A percentile compares a stretch with the other conserved stretches of the same genome.
These are phyloP conservation scores for Candida nemodendra DNA, from an alignment of 805 yeast species.

Conservation along the genomic window DNA sequence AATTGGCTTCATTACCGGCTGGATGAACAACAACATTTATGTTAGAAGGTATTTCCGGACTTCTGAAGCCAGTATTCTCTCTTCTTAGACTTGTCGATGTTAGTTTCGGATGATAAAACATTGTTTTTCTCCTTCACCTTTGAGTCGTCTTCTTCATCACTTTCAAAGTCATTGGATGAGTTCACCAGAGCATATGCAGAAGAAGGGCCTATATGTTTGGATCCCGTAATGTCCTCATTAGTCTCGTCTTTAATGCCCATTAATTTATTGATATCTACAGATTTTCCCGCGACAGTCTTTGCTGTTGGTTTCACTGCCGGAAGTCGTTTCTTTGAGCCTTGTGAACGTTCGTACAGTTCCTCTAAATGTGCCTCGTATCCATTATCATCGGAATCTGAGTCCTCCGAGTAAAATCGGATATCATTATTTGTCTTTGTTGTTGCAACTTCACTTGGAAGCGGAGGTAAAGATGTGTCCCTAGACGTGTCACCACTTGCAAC, in stretches of 20 bases:
- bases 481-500: conserved; percentile 25
- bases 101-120: background rate
- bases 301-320: background rate
- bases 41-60: conserved; percentile 23
- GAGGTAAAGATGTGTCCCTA: conserved; percentile 25
- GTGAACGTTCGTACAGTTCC: conserved; percentile 21
- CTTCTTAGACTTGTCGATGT: conserved; percentile 16
- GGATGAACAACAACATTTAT: background rate
- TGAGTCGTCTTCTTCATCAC: conserved; percentile 5
- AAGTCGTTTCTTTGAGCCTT: conserved; percentile 9
- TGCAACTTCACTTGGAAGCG: conserved; percentile 34
- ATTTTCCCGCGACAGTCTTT: conserved; percentile 4
- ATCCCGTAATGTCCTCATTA: conserved; percentile 12
- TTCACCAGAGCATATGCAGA: conserved; percentile 22
- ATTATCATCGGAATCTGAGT: conserved; percentile 27
- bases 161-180: conserved; percentile 15
- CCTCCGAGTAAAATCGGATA: conserved; percentile 34
- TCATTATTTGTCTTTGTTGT: conserved; percentile 41
- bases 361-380: conserved; percentile 12
- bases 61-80: conserved; percentile 41
- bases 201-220: conserved; percentile 1
- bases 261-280: conserved; percentile 20
- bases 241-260: conserved; percentile 25
- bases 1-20: no score
- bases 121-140: conserved; percentile 1